Evolutionary conservation across 208 protist species (phyloP).

Genomic region (Acanthamoeba triangularis): DNA sequence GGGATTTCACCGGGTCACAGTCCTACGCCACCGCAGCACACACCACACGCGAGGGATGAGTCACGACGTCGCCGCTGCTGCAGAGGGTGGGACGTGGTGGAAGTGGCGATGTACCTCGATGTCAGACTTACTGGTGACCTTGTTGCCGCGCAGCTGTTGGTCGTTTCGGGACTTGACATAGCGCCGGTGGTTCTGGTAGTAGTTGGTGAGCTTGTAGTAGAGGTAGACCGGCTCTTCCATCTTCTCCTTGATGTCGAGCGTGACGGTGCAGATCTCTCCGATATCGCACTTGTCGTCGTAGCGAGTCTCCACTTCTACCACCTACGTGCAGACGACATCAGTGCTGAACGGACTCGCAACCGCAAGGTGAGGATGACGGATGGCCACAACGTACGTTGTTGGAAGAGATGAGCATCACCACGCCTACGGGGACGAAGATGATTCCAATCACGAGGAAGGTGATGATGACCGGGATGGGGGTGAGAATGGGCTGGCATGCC

Average conservation of each 20-base stretch:
- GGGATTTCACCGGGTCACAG: slow-evolving; percentile 79
- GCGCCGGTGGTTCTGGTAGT: slow-evolving; percentile 99
- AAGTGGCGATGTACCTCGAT: not conserved
- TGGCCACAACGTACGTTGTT: slow-evolving; percentile 82
- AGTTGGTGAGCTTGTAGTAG: slow-evolving; percentile 98
- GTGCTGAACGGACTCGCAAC: not conserved
- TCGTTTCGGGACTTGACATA: slow-evolving; percentile 93
- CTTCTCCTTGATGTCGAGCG: slow-evolving; percentile 88
- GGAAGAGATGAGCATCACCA: slow-evolving; percentile 92
- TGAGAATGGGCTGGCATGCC: slow-evolving; percentile 98
- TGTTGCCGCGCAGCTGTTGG: slow-evolving; percentile 84
- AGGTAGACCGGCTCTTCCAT: slow-evolving; percentile 96
- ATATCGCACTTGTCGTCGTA: slow-evolving; percentile 3
- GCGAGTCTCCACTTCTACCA: slow-evolving; percentile 60
- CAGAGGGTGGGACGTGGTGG: not conserved
- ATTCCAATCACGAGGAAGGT: slow-evolving; percentile 95
- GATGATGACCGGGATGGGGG: slow-evolving; percentile 94
- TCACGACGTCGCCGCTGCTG: not conserved
- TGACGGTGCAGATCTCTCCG: slow-evolving; percentile 55
- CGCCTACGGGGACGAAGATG: slow-evolving; percentile 96
- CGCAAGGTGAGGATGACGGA: not conserved
- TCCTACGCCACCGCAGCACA: slow-evolving; percentile 21
- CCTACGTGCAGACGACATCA: not conserved
- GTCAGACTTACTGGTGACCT: slow-evolving; percentile 25
- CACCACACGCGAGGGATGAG: not conserved